Conservation (phyloP, 371 early-diverging fungal genomes). For the Mortierella sp. region DNA sequence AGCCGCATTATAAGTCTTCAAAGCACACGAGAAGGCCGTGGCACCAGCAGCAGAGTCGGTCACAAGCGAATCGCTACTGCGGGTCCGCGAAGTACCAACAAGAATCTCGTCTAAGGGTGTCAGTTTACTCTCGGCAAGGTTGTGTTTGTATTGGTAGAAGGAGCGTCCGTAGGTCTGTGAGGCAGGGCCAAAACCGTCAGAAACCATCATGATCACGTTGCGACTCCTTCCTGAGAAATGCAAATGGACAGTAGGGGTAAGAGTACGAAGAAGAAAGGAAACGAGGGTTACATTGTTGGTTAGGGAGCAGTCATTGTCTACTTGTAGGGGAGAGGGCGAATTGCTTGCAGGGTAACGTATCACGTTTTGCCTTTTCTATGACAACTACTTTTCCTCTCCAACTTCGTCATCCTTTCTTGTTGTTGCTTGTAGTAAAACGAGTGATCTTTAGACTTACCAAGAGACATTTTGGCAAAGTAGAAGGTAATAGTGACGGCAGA, state of each 20-base stretch:
- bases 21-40: slow-evolving; percentile 90
- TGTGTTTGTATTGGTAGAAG: slow-evolving; percentile 74
- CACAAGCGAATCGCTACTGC: slow-evolving; percentile 83
- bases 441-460: slow-evolving; percentile 20
- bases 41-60: slow-evolving; percentile 98
- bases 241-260: too few relatives aligned
- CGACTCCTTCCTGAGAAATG: slow-evolving; percentile 46
- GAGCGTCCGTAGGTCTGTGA: slow-evolving; percentile 92
- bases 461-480: slow-evolving; percentile 44
- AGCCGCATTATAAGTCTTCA: slow-evolving; percentile 93
- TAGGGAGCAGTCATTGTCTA: not conserved
- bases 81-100: slow-evolving; percentile 90
- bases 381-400: too few relatives aligned
- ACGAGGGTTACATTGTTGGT: not conserved
- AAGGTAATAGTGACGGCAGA: slow-evolving; percentile 48
- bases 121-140: slow-evolving; percentile 59
- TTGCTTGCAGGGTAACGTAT: not conserved
- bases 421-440: not conserved
- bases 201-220: slow-evolving; percentile 94
- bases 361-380: not conserved
- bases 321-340: not conserved
- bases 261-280: not conserved
- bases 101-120: slow-evolving; percentile 88
- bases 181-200: slow-evolving; percentile 97
- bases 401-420: too few relatives aligned